These are phyloP conservation scores for Tolypocladium inflatum DNA, from an alignment of 2,329 filamentous ascomycete species.

Conservation along the genomic window DNA sequence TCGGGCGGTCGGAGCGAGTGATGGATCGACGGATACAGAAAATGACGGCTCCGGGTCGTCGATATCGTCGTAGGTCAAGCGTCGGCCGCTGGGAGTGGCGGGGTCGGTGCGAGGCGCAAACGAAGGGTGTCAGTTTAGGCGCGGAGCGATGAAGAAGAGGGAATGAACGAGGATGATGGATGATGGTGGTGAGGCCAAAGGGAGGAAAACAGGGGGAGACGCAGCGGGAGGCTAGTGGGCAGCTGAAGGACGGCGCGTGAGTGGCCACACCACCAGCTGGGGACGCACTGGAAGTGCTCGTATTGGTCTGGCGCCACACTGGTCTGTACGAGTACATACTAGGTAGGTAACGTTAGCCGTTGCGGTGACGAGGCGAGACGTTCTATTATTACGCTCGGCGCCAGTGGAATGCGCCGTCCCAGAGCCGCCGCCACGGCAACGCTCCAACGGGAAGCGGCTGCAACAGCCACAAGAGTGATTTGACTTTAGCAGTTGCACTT, in stretches of 20 bases:
- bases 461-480: neutral
- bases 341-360: no score
- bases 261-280: neutral
- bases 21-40: neutral
- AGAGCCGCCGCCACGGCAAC: neutral
- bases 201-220: neutral
- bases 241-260: neutral
- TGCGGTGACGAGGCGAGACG: neutral
- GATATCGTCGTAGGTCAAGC: neutral
- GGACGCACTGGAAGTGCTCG: neutral
- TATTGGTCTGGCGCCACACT: neutral
- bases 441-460: neutral
- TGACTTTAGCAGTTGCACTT: neutral
- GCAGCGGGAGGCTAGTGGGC: neutral
- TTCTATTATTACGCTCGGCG: neutral
- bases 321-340: neutral
- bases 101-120: neutral
- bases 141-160: neutral
- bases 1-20: neutral
- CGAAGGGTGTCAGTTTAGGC: neutral
- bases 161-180: neutral
- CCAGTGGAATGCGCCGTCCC: neutral
- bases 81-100: neutral
- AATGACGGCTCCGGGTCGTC: neutral
- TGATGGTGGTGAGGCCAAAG: neutral